Evolutionary conservation across 2,329 filamentous ascomycete genomes (phyloP).

Genomic region (Diaporthe aspalathi): DNA sequence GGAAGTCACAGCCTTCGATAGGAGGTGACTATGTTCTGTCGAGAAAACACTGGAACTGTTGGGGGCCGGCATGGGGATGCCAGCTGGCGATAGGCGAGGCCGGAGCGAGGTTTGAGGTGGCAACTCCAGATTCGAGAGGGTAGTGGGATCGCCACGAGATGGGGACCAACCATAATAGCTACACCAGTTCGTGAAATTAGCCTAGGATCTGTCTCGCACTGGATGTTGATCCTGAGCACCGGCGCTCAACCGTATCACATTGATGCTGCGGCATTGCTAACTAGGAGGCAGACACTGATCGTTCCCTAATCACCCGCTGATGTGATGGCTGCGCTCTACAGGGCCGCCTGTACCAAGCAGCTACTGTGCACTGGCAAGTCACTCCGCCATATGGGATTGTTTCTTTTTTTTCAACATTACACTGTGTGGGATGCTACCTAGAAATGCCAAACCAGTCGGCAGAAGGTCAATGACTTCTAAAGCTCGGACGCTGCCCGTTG

Average conservation of each 20-base stretch:
- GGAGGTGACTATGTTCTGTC: not conserved
- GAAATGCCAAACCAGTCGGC: not conserved
- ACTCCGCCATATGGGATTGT: not conserved
- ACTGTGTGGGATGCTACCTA: not conserved
- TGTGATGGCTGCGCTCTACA: not conserved
- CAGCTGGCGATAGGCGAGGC: not conserved
- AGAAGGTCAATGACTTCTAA: not conserved
- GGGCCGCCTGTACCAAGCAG: not conserved
- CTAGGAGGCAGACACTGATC: not conserved
- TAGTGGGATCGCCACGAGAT: not conserved
- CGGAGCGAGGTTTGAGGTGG: not conserved
- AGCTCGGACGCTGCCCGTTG: not conserved
- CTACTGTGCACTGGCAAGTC: not conserved
- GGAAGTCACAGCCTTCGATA: not conserved
- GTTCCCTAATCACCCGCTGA: not conserved
- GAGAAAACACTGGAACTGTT: not conserved
- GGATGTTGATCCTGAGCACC: not conserved
- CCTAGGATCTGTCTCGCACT: not conserved
- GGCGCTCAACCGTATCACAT: not conserved
- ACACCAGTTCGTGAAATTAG: not conserved
- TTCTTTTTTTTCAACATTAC: not conserved
- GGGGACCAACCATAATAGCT: not conserved
- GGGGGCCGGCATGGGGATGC: not conserved
- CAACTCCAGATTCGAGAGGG: rapidly evolving
- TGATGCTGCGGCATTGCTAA: not conserved